phyloP scores from a whole-genome alignment of 1,284 basidiomycete species.

The Phlebopus sp. region DNA sequence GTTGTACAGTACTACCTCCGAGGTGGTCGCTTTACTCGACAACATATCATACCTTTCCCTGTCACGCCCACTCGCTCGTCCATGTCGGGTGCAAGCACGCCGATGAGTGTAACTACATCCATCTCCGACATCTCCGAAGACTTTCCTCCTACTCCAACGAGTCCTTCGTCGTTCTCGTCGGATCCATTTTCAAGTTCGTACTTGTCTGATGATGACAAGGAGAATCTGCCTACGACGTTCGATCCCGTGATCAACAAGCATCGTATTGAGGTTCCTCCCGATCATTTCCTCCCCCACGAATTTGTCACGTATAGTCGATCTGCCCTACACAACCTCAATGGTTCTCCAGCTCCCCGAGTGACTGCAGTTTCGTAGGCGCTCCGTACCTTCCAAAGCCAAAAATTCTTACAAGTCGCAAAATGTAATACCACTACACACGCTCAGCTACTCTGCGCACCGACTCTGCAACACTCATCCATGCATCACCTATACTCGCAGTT shows the following conservation, averaged over 20 bases:
- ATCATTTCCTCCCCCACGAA: constrained; percentile 76
- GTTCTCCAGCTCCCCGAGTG: constrained; percentile 33
- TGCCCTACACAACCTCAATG: constrained; percentile 65
- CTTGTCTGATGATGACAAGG: constrained; percentile 70
- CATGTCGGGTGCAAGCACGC: constrained; percentile 60
- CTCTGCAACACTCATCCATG: constrained; percentile 70
- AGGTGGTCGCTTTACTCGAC: constrained; percentile 64
- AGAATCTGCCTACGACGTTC: constrained; percentile 67
- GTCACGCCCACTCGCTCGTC: constrained; percentile 65
- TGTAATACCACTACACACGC: constrained; percentile 69
- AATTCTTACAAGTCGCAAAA: constrained; percentile 52
- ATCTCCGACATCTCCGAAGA: constrained; percentile 76
- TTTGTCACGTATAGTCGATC: constrained; percentile 71
- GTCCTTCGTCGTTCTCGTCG: constrained; percentile 52
- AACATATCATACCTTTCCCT: constrained; percentile 53
- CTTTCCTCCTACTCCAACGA: constrained; percentile 76
- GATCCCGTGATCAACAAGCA: constrained; percentile 72
- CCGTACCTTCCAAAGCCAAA: constrained; percentile 12
- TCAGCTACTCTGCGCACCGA: constrained; percentile 55
- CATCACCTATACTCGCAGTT: constrained; percentile 69
- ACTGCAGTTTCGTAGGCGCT: constrained; percentile 54
- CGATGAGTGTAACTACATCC: constrained; percentile 68
- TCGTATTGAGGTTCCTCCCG: constrained; percentile 59
- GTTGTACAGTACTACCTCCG: constrained; percentile 91
- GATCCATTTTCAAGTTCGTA: constrained; percentile 54